Base-by-base conservation (phyloP, 2,329 filamentous ascomycete species). In the Coniochaeta ligniaria region DNA sequence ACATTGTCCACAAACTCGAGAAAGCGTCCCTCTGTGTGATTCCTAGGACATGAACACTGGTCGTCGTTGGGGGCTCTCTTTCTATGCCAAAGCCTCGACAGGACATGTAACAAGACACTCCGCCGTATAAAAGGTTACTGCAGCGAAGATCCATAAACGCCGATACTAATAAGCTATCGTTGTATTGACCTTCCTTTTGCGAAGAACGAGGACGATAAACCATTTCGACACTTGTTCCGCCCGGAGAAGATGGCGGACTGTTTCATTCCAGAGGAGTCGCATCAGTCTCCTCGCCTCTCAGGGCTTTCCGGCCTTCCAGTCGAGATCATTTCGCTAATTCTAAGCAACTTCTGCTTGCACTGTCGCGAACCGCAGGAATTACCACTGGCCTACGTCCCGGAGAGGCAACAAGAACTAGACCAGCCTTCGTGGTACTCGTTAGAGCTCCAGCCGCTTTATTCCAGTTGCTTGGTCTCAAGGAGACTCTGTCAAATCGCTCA, bases 351-450 rank as follows among this genome's bases (percentile, higher is more conserved):
- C 56, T 62, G 63, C 56, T 54, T 62, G 38, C 61, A 64, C 58
- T 64, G 63, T 31, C 54, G 55, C 55, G 58, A 61, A 26, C 22
- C 54, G 12, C 56, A 55, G 22, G 58, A 59, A 14, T 41, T 45
- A 22, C 59, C 56, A n/a, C 24, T 58, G 11, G 52, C 20, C 22
- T 52, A 59, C 52, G 52, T 43, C 60, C 56, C 59, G 31, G 9
- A 41, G 11, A n/a, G 38, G 11, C 38, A 41, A 17, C 38, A 41
- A 41, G 38, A 41, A 41, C 31, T 0, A 31, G 38, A 66, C 17
- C 36, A 63, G 41, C 66, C 59, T 9, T 65, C 64, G 16, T 68
- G 63, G 66, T 66, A 65, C 62, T 64, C 66, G 14, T 58, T 59
- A 14, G 41, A 41, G n/a, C 38, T 41, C 38, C 38, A 41, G 11